Evolutionary conservation across 2,329 filamentous ascomycete genomes (phyloP).

Genomic region (Whalleya microplaca): DNA sequence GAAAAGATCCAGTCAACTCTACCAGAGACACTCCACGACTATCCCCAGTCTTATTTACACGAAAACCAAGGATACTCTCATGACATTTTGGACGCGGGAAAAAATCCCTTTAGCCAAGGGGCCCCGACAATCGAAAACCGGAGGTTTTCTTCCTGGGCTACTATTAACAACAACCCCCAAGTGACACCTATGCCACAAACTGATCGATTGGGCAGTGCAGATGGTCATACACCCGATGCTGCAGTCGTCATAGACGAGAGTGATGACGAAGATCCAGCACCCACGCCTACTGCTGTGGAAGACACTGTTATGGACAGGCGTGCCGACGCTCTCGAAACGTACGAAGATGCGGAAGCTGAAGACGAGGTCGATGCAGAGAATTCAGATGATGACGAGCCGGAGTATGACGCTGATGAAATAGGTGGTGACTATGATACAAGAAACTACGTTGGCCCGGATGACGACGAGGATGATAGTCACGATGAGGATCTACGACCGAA

Average conservation of each 20-base stretch:
- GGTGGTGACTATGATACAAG: conserved; percentile 39
- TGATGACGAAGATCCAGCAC: conserved; percentile 29
- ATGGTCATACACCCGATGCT: conserved; percentile 31
- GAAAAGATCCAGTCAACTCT: conserved; percentile 3
- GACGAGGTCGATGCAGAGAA: conserved; percentile 33
- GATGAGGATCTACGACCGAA: conserved; percentile 34
- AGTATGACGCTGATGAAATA: conserved; percentile 37
- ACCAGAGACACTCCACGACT: conserved; percentile 22
- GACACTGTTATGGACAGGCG: conserved; percentile 21
- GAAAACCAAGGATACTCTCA: conserved; percentile 9
- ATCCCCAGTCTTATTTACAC: conserved; percentile 32
- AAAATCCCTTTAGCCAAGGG: conserved; percentile 6
- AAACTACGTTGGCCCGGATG: conserved; percentile 34
- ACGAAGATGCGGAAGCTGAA: conserved; percentile 32
- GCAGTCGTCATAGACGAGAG: conserved; percentile 37
- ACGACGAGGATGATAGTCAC: conserved; percentile 39
- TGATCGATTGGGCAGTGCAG: conserved; percentile 22
- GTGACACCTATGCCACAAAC: conserved; percentile 14
- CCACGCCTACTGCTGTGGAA: conserved; percentile 20
- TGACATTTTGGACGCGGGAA: conserved; percentile 9
- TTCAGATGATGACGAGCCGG: conserved; percentile 36
- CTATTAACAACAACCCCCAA: conserved; percentile 29
- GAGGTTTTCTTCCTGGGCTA: conserved; percentile 29
- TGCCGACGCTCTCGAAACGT: conserved; percentile 24
- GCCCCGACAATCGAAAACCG: conserved; percentile 4